phyloP scores from a whole-genome alignment of 2,329 filamentous ascomycete species.

The Alternaria viburni region DNA sequence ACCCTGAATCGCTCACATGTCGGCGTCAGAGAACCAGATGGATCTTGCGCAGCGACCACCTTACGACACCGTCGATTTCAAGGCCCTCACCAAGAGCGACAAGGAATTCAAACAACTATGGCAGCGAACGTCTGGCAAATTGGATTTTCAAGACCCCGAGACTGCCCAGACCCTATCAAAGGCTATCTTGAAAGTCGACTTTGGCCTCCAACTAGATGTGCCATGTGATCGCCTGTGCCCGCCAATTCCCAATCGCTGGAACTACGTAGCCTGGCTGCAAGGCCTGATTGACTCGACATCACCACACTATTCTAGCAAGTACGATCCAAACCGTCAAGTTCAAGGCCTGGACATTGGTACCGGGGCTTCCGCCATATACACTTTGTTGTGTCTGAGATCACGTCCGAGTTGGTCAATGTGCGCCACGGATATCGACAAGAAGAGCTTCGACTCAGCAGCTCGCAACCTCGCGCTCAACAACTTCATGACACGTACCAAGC shows the following conservation, averaged over 20 bases:
- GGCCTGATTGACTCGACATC: conserved; percentile 75
- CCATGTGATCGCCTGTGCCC: conserved; percentile 84
- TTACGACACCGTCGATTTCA: conserved; percentile 68
- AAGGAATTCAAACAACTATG: conserved; percentile 63
- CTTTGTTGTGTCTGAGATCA: conserved; percentile 75
- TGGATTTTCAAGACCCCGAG: conserved; percentile 81
- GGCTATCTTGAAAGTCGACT: conserved; percentile 76
- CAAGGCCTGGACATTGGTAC: conserved; percentile 85
- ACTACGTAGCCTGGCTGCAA: conserved; percentile 91
- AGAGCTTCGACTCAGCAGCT: conserved; percentile 69
- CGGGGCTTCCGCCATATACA: conserved; percentile 90
- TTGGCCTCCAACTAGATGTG: conserved; percentile 72
- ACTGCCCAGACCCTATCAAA: conserved; percentile 80
- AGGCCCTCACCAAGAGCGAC: conserved; percentile 64
- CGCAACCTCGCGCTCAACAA: conserved; percentile 72
- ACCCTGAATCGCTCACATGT: not conserved
- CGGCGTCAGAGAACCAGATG: conserved; percentile 15
- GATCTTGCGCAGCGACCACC: conserved; percentile 34
- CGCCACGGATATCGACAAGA: conserved; percentile 73
- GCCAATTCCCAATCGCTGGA: conserved; percentile 75
- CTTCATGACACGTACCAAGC: conserved; percentile 67
- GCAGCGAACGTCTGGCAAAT: conserved; percentile 57
- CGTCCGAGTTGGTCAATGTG: conserved; percentile 67
- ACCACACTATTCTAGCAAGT: conserved; percentile 55
- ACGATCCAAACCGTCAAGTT: conserved; percentile 58